A percentile compares a stretch with the other conserved stretches of the same genome.
Conservation (phyloP, 1,139 yeast species). For the Nakaseomyces kungkrabaensis region DNA sequence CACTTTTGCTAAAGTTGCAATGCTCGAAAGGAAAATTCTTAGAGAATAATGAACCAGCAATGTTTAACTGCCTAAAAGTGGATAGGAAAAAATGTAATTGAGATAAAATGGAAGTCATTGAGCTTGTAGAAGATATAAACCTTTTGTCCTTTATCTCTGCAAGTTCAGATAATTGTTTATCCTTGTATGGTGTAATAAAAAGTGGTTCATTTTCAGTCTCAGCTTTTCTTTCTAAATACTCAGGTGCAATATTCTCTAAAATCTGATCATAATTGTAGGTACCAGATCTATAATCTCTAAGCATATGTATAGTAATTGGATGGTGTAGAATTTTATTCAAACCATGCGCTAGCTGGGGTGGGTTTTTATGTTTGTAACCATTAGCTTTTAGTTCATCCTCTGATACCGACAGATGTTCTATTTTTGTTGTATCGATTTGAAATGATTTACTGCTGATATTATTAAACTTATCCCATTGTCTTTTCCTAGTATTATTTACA, state of each 20-base stretch:
- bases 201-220: constrained; percentile 23
- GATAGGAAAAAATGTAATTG: constrained; percentile 67
- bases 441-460: background rate
- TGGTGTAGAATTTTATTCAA: constrained; percentile 63
- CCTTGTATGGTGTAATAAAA: constrained; percentile 64
- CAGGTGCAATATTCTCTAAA: constrained; percentile 42
- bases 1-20: constrained; percentile 29
- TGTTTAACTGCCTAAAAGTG: constrained; percentile 44
- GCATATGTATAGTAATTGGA: constrained; percentile 67
- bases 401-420: background rate
- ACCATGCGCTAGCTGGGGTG: constrained; percentile 48
- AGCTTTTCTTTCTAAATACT: constrained; percentile 9
- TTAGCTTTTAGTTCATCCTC: background rate
- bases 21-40: constrained; percentile 31
- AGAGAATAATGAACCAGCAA: constrained; percentile 34
- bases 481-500: background rate
- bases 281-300: constrained; percentile 67
- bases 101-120: constrained; percentile 66
- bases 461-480: background rate
- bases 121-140: constrained; percentile 76
- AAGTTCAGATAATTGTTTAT: constrained; percentile 39
- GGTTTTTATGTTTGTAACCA: constrained; percentile 6
- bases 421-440: background rate
- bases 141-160: constrained; percentile 36
- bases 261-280: constrained; percentile 60